Evolutionary conservation across 202 grass and related monocot genomes (phyloP), one percentile per base, ranked within the genome.

Genomic region (Panicum hallii): DNA sequence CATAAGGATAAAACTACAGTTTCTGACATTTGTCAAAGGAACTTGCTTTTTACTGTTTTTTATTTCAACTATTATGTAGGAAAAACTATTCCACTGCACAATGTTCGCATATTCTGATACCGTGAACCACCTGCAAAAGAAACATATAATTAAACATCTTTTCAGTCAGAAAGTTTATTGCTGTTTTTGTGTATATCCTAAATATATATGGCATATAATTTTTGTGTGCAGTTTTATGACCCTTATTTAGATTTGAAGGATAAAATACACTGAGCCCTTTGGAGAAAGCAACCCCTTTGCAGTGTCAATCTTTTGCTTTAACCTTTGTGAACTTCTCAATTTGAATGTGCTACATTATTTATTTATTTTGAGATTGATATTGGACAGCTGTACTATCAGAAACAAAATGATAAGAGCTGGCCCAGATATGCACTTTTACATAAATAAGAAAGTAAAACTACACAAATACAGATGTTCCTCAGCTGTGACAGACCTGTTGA

Each of bases 21-120:
- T 38, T 49, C 46, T 36, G 28, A 69, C 26, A 78, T 49, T 38
- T 83, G 0, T 28, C 5, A 65, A 45, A 78, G 3, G n/a, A 70
- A 72, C 22, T 50, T 61, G 44, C 49, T 54, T 83, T 61, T 82
- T 45, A 50, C 12, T 36, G 40, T 70, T 15, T 61, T 60, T 78
- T 47, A 36, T 67, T 40, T 12, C 47, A 67, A 40, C 68, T 46
- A 74, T 43, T 62, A 62, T 55, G 49, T 23, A 44, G 11, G 20
- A 11, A 70, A 23, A 85, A 78, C 38, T 15, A 45, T 70, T 60
- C 7, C 5, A 11, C 22, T 61, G 49, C 22, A 82, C 28, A 47
- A 72, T 72, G 65, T 43, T 19, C 16, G 19, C 62, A 28, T 22
- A 17, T 68, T 74, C 56, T 41, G 0, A 75, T 52, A 49, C 14